Base-by-base conservation (phyloP, 1,139 yeast genomes). In the Candida tropicalis region DNA sequence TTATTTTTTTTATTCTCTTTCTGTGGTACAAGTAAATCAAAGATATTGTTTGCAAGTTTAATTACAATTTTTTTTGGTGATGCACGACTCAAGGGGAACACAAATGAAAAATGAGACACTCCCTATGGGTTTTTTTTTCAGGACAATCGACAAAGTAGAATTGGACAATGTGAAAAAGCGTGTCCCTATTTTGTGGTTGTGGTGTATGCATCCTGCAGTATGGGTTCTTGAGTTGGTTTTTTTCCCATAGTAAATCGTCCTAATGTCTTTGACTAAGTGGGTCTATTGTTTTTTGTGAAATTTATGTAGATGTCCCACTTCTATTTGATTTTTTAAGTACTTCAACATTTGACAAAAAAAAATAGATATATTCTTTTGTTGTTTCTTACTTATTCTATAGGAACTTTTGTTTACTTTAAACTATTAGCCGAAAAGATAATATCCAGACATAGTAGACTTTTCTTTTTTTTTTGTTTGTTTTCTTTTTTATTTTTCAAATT, bases 351-450 rank as follows among this genome's bases (percentile, higher is more conserved):
- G 18, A 9, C 12, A 13, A 12, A 29, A 25, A 25, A n/a, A 11
- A 10, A 11, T 5, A 2, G 12, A 10, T 2, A 9, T n/a, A 15
- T 16, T 17, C 16, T 5, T 11, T 16, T 29, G n/a, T 9, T 29
- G 5, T 29, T 31, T 31, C 20, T 22, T 13, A 4, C 17, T 16
- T 22, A 12, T 22, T 20, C 4, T 18, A n/a, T 4, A n/a, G 15
- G 18, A 4, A n/a, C 18, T 18, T 29, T 31, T 31, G 35, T 31
- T 31, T 18, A 31, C 15, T 9, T 31, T 31, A 31, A 11, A 12
- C 8, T 11, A 31, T 31, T 31, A 31, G 35, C 35, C 35, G 35
- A 31, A 18, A 31, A 11, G 5, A 31, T 22, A 31, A 31, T 18
- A 31, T 9, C 18, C 33, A 11, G 17, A 15, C 26, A 24, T 10